A percentile compares a stretch with the other conserved stretches of the same genome.
These are phyloP conservation scores for Prototheca stagnorum DNA, from an alignment of 163 green algal genomes.

Conservation along the genomic window DNA sequence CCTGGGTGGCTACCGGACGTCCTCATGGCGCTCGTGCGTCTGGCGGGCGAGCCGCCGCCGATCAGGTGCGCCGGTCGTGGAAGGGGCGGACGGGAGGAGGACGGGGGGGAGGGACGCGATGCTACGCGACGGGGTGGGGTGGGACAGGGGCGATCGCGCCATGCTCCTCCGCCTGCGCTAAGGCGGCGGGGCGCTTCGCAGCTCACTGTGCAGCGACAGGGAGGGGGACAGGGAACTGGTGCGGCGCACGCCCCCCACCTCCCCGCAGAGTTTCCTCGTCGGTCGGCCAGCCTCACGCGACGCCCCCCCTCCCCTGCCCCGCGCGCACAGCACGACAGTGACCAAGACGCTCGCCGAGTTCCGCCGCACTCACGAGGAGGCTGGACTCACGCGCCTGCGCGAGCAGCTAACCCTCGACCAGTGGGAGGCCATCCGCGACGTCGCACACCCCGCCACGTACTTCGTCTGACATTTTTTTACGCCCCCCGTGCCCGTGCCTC, in stretches of 20 bases:
- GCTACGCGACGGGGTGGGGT: no score
- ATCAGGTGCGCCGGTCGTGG: no score
- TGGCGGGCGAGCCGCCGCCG: slow-evolving; percentile 26
- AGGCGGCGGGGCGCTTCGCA: no score
- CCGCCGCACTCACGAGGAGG: slow-evolving; percentile 66
- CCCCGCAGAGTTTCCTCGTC: no score
- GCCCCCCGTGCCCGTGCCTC: not conserved
- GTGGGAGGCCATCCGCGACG: slow-evolving; percentile 56
- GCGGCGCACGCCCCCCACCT: no score
- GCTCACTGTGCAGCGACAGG: no score
- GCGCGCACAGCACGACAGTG: slow-evolving; percentile 30
- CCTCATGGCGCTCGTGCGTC: slow-evolving; percentile 54
- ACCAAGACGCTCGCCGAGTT: slow-evolving; percentile 60
- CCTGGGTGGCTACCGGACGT: slow-evolving; percentile 65
- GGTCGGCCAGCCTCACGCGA: no score
- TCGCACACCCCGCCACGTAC: slow-evolving; percentile 49
- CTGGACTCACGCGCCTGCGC: slow-evolving; percentile 14
- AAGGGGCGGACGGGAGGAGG: slow-evolving; percentile 8
- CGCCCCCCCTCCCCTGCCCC: no score
- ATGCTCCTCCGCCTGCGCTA: not conserved
- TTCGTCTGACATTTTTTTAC: slow-evolving; percentile 35
- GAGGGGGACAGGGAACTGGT: no score
- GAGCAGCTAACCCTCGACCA: slow-evolving; percentile 39
- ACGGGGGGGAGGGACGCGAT: not conserved
- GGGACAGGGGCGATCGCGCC: no score